These are phyloP conservation scores for Agrocybe chaxingu DNA, from an alignment of 768 basidiomycete genomes.

Conservation along the genomic window DNA sequence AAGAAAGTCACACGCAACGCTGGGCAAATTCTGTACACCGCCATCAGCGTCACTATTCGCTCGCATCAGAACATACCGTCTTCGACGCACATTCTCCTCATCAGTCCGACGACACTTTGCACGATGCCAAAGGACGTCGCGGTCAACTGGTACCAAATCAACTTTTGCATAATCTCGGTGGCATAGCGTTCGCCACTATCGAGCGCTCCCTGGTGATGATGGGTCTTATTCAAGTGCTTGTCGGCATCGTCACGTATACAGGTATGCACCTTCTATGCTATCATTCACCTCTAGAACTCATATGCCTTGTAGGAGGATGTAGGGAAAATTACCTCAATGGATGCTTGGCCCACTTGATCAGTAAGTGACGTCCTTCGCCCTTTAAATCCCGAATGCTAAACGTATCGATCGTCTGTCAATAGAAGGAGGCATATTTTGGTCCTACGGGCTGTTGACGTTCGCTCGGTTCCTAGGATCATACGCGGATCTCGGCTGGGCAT, in stretches of 20 bases:
- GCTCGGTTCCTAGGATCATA: slow-evolving; percentile 93
- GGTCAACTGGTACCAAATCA: slow-evolving; percentile 9
- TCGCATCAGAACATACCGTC: slow-evolving; percentile 50
- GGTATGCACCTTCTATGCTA: slow-evolving; percentile 29
- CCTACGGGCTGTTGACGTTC: slow-evolving; percentile 84
- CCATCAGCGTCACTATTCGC: slow-evolving; percentile 42
- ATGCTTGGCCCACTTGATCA: slow-evolving; percentile 90
- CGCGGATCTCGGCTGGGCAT: slow-evolving; percentile 89
- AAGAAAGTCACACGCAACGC: slow-evolving; percentile 40
- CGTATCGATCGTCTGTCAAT: slow-evolving; percentile 9
- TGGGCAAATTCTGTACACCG: slow-evolving; percentile 52
- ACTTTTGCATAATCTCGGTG: slow-evolving; percentile 37
- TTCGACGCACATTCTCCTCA: slow-evolving; percentile 44
- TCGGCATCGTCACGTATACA: slow-evolving; percentile 79
- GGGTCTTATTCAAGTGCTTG: slow-evolving; percentile 61
- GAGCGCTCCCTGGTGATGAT: slow-evolving; percentile 70
- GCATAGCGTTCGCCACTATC: slow-evolving; percentile 45
- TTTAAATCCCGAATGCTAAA: neutral
- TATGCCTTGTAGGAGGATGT: slow-evolving; percentile 58
- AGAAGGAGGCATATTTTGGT: slow-evolving; percentile 94
- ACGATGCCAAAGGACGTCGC: slow-evolving; percentile 29
- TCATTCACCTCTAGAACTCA: slow-evolving; percentile 1
- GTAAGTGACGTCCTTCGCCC: slow-evolving; percentile 38
- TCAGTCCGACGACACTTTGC: slow-evolving; percentile 59
- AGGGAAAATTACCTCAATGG: slow-evolving; percentile 74